A percentile compares a stretch with the other conserved stretches of the same genome.
These are phyloP conservation scores for Calonectria henricotiae DNA, from an alignment of 2,329 filamentous ascomycete species.

Conservation along the genomic window DNA sequence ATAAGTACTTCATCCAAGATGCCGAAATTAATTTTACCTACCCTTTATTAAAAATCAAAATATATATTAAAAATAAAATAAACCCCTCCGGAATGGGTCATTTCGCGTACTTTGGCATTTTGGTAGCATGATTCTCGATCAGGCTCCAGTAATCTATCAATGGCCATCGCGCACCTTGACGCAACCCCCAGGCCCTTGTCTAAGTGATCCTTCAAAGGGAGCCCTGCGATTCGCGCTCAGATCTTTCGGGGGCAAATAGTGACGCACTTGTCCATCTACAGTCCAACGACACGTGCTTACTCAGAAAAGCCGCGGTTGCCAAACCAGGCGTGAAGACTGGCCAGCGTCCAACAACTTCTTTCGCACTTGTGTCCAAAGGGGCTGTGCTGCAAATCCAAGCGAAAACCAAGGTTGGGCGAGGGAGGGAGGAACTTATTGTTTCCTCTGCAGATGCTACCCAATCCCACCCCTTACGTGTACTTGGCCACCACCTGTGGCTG, in stretches of 20 bases:
- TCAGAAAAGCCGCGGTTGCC: conserved; percentile 20
- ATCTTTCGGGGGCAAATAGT: conserved; percentile 20
- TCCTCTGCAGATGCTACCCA: conserved; percentile 19
- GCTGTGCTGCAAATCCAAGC: conserved; percentile 8
- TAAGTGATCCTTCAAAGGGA: conserved; percentile 1
- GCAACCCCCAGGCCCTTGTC: neutral
- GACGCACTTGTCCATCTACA: conserved; percentile 18
- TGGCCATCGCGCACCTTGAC: conserved; percentile 9
- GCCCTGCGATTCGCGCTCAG: conserved; percentile 18
- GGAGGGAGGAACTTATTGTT: conserved; percentile 1
- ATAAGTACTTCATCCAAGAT: neutral
- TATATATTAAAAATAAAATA: neutral
- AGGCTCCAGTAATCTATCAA: neutral
- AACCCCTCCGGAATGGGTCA: neutral
- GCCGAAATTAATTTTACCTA: conserved; percentile 13
- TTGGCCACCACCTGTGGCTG: conserved; percentile 7
- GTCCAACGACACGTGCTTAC: conserved; percentile 10
- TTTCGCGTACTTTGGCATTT: conserved; percentile 17
- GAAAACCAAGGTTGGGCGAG: neutral
- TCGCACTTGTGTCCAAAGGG: conserved; percentile 15
- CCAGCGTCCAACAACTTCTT: neutral
- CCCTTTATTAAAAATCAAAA: neutral
- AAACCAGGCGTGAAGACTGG: neutral
- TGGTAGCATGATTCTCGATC: conserved; percentile 11
- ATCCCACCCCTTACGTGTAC: conserved; percentile 3